phyloP scores from a whole-genome alignment of 495 filamentous ascomycete genomes.

The Aspergillus affinis region DNA sequence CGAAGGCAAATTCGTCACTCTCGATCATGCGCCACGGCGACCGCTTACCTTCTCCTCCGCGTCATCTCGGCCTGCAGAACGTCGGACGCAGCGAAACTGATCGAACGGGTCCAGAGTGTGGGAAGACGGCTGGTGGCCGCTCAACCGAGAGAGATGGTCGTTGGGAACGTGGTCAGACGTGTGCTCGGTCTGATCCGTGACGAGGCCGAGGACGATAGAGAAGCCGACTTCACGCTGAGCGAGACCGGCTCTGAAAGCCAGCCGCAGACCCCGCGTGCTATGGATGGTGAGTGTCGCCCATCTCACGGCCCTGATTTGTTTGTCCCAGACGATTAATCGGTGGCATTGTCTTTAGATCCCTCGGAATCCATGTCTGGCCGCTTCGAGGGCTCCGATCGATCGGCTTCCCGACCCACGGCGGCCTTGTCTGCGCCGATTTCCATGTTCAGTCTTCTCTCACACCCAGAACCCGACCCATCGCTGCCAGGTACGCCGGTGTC shows the following conservation, averaged over 20 bases:
- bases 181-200: conserved; percentile 89
- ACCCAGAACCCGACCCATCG: conserved; percentile 47
- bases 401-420: conserved; percentile 54
- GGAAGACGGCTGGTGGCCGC: conserved; percentile 74
- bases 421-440: conserved; percentile 57
- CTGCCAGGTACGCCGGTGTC: conserved; percentile 47
- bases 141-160: conserved; percentile 83
- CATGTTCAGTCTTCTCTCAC: conserved; percentile 82
- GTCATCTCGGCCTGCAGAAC: conserved; percentile 70
- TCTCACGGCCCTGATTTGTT: neutral
- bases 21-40: conserved; percentile 85
- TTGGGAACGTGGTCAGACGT: conserved; percentile 89
- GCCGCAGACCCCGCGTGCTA: conserved; percentile 47
- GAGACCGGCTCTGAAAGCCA: conserved; percentile 50
- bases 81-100: conserved; percentile 70
- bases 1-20: conserved; percentile 84
- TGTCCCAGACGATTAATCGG: conserved; percentile 11
- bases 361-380: conserved; percentile 35
- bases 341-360: conserved; percentile 26
- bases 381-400: conserved; percentile 35
- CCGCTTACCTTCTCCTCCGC: conserved; percentile 78
- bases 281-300: conserved; percentile 31
- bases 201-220: conserved; percentile 79
- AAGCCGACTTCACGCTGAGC: conserved; percentile 59
- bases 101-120: conserved; percentile 71